Percentiles rank a stretch among this genome's conserved stretches.
Conservation (phyloP, 805 yeast genomes). For the Candida glaebosa region DNA sequence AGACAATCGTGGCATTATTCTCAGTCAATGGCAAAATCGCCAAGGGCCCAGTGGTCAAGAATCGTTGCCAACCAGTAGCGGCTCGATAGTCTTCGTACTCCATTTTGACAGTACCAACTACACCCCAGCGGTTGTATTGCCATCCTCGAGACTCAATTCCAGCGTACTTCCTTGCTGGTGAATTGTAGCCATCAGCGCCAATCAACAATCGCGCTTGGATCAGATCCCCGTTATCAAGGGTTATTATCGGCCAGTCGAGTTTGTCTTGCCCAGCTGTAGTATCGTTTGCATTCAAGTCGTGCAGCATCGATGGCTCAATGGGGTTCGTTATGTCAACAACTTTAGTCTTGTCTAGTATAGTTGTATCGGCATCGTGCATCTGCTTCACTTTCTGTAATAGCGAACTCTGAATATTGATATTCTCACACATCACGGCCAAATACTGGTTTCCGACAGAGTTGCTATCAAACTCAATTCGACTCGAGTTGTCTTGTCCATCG, state of each 20-base stretch:
- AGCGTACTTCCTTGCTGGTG: conserved; percentile 84
- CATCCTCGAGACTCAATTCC: conserved; percentile 87
- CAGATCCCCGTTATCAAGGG: conserved; percentile 59
- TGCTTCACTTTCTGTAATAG: conserved; percentile 48
- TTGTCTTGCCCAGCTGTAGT: conserved; percentile 21
- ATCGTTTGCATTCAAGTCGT: conserved; percentile 17
- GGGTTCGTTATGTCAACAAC: conserved; percentile 51
- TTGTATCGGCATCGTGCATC: conserved; percentile 21
- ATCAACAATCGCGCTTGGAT: conserved; percentile 72
- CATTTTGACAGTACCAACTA: conserved; percentile 83
- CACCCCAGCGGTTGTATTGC: conserved; percentile 83
- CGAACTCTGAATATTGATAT: conserved; percentile 76
- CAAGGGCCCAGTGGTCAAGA: conserved; percentile 86
- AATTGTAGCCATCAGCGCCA: conserved; percentile 95
- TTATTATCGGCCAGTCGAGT: conserved; percentile 73
- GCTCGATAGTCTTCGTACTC: conserved; percentile 64
- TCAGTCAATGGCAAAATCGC: conserved; percentile 89
- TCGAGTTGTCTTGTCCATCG: conserved; percentile 67
- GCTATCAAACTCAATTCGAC: conserved; percentile 69
- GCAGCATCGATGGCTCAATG: conserved; percentile 8
- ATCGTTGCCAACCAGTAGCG: conserved; percentile 88
- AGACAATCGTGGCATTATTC: conserved; percentile 84
- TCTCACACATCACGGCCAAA: conserved; percentile 84
- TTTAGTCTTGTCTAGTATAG: conserved; percentile 62
- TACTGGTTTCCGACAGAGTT: conserved; percentile 39